Conservation (phyloP, 768 basidiomycete genomes). For the Leccinellum luteum region DNA sequence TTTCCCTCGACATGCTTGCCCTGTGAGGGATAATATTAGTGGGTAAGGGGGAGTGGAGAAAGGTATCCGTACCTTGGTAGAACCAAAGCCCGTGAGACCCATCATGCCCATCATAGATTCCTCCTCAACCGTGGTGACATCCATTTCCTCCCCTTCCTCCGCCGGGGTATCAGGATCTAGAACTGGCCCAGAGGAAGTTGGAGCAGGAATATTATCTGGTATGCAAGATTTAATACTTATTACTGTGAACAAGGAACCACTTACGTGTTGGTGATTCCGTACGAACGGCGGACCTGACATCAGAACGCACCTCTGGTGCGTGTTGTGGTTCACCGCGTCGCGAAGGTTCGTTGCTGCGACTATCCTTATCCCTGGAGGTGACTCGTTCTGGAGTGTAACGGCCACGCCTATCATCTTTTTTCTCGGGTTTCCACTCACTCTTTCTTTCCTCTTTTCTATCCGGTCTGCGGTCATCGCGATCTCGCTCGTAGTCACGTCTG, state of each 20-base stretch:
- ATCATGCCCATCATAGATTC: conserved; percentile 86
- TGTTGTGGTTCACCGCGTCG: conserved; percentile 25
- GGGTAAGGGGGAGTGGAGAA: background rate
- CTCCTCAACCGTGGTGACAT: conserved; percentile 63
- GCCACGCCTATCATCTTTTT: conserved; percentile 40
- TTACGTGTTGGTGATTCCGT: conserved; percentile 14
- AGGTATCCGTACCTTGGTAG: conserved; percentile 67
- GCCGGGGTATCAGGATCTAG: conserved; percentile 43
- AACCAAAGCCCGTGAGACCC: conserved; percentile 85
- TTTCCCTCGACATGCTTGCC: conserved; percentile 81
- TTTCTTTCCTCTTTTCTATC: conserved; percentile 34
- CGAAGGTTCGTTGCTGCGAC: conserved; percentile 21
- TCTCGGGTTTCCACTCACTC: conserved; percentile 29
- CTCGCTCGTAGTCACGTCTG: conserved; percentile 30
- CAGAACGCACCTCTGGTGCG: conserved; percentile 16
- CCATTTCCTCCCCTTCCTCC: conserved; percentile 52
- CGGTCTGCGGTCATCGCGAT: conserved; percentile 30
- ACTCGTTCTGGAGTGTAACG: conserved; percentile 39
- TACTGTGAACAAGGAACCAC: background rate
- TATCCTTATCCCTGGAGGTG: conserved; percentile 27
- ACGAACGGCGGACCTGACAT: conserved; percentile 10
- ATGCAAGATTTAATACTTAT: background rate
- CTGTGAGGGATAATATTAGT: conserved; percentile 36
- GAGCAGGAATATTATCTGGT: conserved; percentile 8
- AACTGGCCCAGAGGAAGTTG: conserved; percentile 29